Evolutionary conservation across 1,284 basidiomycete genomes (phyloP).

Genomic region (Ceraceosorus guamensis): DNA sequence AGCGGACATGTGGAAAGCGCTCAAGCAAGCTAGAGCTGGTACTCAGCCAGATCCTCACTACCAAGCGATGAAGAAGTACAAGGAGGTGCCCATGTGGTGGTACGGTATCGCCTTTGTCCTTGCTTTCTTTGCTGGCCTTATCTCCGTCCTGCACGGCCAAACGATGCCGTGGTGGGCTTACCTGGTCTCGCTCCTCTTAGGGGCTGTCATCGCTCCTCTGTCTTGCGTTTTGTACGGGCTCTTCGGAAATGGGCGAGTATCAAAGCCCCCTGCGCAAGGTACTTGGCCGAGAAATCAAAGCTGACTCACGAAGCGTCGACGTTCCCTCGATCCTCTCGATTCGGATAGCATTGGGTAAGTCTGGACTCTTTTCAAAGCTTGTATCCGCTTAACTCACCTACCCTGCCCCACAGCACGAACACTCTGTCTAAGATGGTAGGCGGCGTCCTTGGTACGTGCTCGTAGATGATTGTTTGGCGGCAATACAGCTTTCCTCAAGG

Average conservation of each 20-base stretch:
- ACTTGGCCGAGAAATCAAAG: no score
- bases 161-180: conserved; percentile 30
- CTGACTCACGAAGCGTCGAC: no score
- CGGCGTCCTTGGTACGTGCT: conserved; percentile 11
- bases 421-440: conserved; percentile 27
- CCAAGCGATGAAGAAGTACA: conserved; percentile 36
- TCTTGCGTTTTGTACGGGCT: conserved; percentile 19
- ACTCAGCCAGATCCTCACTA: conserved; percentile 4
- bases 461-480: no score
- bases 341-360: no score
- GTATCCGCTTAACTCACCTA: no score
- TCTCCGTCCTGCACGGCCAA: conserved; percentile 21
- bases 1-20: conserved; percentile 12
- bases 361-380: no score
- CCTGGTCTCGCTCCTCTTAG: conserved; percentile 19
- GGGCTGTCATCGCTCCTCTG: conserved; percentile 20
- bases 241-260: conserved; percentile 17
- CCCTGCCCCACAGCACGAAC: conserved; percentile 11
- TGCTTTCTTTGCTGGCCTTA: conserved; percentile 13
- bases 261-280: no score
- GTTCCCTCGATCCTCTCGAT: no score
- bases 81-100: conserved; percentile 41
- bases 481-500: no score
- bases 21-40: background rate
- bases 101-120: conserved; percentile 27